These are phyloP conservation scores for Tetradesmus lagerheimii DNA, from an alignment of 139 green algal genomes.

Conservation along the genomic window DNA sequence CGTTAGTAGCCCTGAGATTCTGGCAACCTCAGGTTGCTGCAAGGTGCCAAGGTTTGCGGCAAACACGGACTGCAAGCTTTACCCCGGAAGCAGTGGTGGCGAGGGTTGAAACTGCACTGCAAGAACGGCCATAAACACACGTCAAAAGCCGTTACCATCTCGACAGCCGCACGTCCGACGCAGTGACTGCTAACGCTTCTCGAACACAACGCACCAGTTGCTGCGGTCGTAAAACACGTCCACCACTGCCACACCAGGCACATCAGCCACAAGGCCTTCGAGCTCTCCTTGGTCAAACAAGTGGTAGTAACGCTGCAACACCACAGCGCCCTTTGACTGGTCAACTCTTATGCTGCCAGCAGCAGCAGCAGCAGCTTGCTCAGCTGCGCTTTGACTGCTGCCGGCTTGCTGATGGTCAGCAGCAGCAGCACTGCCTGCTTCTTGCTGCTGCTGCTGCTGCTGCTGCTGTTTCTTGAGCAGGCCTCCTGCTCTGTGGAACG, in stretches of 20 bases:
- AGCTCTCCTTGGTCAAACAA: conserved; percentile 91
- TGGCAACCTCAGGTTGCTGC: too few species aligned
- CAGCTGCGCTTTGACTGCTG: not conserved
- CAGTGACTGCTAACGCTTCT: not conserved
- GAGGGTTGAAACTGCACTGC: too few species aligned
- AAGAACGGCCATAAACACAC: too few species aligned
- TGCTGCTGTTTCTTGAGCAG: conserved; percentile 5
- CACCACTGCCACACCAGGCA: conserved; percentile 59
- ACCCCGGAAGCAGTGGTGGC: too few species aligned
- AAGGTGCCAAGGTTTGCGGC: too few species aligned
- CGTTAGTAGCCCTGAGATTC: too few species aligned
- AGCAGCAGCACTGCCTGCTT: not conserved
- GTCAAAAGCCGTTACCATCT: too few species aligned
- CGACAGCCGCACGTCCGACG: too few species aligned
- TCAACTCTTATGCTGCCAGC: conserved; percentile 64
- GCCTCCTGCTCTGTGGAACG: conserved; percentile 81
- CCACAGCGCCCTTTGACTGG: conserved; percentile 78
- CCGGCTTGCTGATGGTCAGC: not conserved
- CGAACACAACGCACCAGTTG: conserved; percentile 90
- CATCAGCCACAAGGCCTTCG: conserved; percentile 65
- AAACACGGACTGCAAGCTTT: too few species aligned
- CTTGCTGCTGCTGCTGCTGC: conserved; percentile 26
- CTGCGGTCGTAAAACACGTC: conserved; percentile 86
- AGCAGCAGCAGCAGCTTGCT: not conserved
- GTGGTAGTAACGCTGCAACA: conserved; percentile 98